These are phyloP conservation scores for Stephania japonica DNA, from an alignment of 164 flowering plant species.

Conservation along the genomic window DNA sequence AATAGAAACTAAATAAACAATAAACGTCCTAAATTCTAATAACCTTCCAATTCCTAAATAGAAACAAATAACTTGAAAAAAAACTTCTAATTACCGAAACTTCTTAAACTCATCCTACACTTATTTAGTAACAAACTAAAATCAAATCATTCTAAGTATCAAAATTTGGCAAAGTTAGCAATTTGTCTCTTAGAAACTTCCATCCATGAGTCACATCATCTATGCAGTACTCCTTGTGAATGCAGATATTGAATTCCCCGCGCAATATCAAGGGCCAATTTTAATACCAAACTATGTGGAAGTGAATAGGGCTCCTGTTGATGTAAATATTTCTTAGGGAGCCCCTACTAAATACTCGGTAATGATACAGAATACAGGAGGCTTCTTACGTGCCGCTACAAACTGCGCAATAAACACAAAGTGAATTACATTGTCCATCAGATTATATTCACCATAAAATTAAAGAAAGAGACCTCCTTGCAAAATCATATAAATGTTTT, in stretches of 20 bases:
- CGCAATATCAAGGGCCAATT: conserved; percentile 77
- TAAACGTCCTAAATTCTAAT: no score
- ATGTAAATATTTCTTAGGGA: conserved; percentile 80
- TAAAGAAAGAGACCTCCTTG: neutral
- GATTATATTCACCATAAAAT: neutral
- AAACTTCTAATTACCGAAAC: no score
- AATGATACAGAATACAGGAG: conserved; percentile 94
- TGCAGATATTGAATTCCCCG: conserved; percentile 92
- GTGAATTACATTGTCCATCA: neutral
- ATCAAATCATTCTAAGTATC: no score
- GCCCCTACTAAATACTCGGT: conserved; percentile 86
- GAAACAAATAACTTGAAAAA: no score
- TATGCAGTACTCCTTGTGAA: conserved; percentile 76
- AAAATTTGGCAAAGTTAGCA: no score
- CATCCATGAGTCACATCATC: no score
- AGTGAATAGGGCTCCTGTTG: conserved; percentile 88
- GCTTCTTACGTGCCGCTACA: conserved; percentile 91
- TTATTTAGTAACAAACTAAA: no score
- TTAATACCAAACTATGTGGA: conserved; percentile 59
- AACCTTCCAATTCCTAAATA: no score
- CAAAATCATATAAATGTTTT: neutral
- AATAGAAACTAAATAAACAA: no score
- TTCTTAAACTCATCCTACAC: no score
- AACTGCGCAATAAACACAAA: conserved; percentile 42
- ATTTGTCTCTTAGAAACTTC: no score